Base-by-base conservation (phyloP, 352 stramenopile species). In the Aphanomyces stellatus region DNA sequence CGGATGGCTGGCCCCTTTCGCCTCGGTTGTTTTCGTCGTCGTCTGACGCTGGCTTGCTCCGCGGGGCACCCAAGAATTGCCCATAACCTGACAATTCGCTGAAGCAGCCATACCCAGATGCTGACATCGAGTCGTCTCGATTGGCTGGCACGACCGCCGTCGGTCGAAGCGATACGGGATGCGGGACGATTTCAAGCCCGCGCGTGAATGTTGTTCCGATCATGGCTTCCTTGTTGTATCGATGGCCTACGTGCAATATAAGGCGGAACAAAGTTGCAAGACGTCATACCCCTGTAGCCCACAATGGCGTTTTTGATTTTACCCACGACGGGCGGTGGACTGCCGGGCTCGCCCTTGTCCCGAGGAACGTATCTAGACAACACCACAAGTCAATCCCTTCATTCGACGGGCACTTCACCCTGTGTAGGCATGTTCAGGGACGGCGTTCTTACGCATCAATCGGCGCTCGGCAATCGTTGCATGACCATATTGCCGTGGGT, bases 161-260 rank as follows among this genome's bases (percentile, higher is more conserved):
- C 61, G 31, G 0, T 46, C 43, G 11, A 59, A n/a, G n/a, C n/a
- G n/a, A n/a, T n/a, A n/a, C 48, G 27, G 69, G 49, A 30, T 69
- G 71, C 10, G 70, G 62, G 1, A 72, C 71, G 46, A 78, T 69
- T 62, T 77, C 71, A 5, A 88, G 66, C 0, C 80, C 82, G 5
- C 78, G 77, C 1, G 80, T 83, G 69, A 90, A 90, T n/a, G 82
- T 89, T 17, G 74, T 87, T 17, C 82, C 80, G 41, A 90, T 73
- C 27, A 79, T 73, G 59, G 86, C 82, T 70, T 87, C 69, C 19
- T 79, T 68, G 43, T 80, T 76, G 15, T 80, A 76, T 51, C 86
- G 68, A 62, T 88, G 78, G 5, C 82, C 82, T 53, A 74, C 76
- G 71, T 85, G 88, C n/a, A 88, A 72, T 57, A 87, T 87, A 46